These are phyloP conservation scores for Zopfochytrium polystomum DNA, from an alignment of 371 early-diverging fungal genomes.

Conservation along the genomic window DNA sequence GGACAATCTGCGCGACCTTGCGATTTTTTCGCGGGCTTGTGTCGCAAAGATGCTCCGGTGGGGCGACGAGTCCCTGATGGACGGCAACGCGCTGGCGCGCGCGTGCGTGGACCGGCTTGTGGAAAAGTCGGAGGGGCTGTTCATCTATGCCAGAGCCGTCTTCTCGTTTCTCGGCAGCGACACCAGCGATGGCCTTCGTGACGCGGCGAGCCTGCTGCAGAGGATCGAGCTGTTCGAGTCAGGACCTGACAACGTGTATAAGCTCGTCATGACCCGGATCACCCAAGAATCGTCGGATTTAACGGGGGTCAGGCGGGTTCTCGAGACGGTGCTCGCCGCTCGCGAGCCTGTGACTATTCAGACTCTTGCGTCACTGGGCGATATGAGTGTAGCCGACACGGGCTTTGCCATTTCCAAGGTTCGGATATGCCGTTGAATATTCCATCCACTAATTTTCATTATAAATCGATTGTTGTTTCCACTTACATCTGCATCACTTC, in stretches of 20 bases:
- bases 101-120: conserved; percentile 1
- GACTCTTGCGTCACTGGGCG: not conserved
- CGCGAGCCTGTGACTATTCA: not conserved
- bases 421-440: no score
- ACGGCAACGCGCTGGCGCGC: not conserved
- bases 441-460: no score
- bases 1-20: conserved; percentile 13
- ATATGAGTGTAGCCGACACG: not conserved
- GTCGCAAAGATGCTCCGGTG: not conserved
- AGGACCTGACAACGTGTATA: conserved; percentile 20
- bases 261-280: conserved; percentile 10
- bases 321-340: conserved; percentile 9
- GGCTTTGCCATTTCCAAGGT: conserved; percentile 8
- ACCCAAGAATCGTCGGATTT: not conserved
- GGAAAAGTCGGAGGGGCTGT: conserved; percentile 17
- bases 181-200: not conserved
- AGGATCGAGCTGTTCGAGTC: not conserved
- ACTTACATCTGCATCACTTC: no score
- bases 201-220: not conserved
- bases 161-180: conserved; percentile 7
- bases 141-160: conserved; percentile 17
- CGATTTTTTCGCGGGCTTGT: not conserved
- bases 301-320: conserved; percentile 4
- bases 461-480: no score
- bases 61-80: not conserved